A percentile compares a stretch with the other conserved stretches of the same genome.
These are phyloP conservation scores for Candolleomyces eurysporus DNA, from an alignment of 768 basidiomycete genomes.

Conservation along the genomic window DNA sequence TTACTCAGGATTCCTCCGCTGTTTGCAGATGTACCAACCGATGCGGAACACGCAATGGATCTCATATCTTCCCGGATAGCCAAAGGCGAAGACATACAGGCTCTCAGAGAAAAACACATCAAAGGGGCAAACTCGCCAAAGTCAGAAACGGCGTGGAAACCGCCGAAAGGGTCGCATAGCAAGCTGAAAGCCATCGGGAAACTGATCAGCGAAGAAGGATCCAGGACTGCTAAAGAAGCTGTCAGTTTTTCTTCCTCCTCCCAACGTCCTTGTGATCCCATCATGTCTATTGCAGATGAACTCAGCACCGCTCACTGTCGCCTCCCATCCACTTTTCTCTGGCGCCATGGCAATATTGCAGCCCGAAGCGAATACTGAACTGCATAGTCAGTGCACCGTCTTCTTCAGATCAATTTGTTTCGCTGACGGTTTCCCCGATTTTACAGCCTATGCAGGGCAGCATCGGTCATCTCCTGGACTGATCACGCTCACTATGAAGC, in stretches of 20 bases:
- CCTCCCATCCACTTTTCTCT: slow-evolving; percentile 16
- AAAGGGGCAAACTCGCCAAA: background rate
- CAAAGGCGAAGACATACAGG: slow-evolving; percentile 47
- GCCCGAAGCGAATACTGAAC: slow-evolving; percentile 19
- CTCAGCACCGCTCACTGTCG: background rate
- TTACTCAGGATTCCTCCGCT: slow-evolving; percentile 41
- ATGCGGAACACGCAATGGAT: slow-evolving; percentile 70
- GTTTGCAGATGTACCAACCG: slow-evolving; percentile 57
- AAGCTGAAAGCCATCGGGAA: background rate
- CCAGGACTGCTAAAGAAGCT: background rate
- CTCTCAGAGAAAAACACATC: slow-evolving; percentile 11
- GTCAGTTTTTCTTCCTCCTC: background rate
- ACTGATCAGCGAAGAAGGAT: background rate
- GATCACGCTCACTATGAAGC: slow-evolving; percentile 51
- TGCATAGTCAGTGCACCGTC: slow-evolving; percentile 30
- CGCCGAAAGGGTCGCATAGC: background rate
- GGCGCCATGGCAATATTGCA: slow-evolving; percentile 18
- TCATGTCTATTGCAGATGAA: background rate
- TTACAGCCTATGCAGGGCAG: slow-evolving; percentile 60
- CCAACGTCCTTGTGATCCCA: background rate
- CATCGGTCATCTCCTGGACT: slow-evolving; percentile 53
- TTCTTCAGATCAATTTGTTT: background rate
- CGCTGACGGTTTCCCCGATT: background rate
- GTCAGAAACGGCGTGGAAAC: background rate
- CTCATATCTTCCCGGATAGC: slow-evolving; percentile 60